Evolutionary conservation across 805 yeast genomes (phyloP), one percentile per base, ranked within the genome.

Genomic region (Candida saitoana): DNA sequence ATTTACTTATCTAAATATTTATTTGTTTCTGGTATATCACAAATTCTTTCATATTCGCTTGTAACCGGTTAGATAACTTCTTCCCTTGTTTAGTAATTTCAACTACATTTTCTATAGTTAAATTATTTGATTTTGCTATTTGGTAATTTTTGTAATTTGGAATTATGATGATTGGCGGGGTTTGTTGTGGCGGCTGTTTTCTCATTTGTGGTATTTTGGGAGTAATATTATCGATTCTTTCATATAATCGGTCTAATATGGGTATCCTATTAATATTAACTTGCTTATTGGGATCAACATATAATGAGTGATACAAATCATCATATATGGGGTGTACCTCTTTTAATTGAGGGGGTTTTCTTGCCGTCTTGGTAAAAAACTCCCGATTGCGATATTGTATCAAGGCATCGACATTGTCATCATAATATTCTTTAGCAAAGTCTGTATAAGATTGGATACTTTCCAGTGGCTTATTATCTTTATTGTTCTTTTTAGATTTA

Each of bases 301-400:
- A 29, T 29, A 29, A 29, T 12, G 7, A 29, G 16, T 29, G 16
- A 12, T 60, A 84, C 60, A 86, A 73, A 59, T 84, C 95, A 40
- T 79, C 61, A 11, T 22, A 11, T 7, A 22, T 22, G 27, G 27
- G 27, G 27, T 7, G 11, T 11, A 7, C 9, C 9, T 6, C 11
- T 22, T 6, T 6, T 22, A 7, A 7, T 22, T 6, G 27, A 11
- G 9, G 27, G 27, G 27, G 6, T 22, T 22, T 22, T 22, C 27
- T 6, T 22, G 27, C 9, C 11, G 6, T 6, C 11, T 6, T 22
- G 11, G 27, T 11, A 7, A 22, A 22, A 22, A 22, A 7, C 27
- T 22, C 27, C 27, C 11, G 27, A 22, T 22, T 11, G 6, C 27
- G 27, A 11, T 7, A 7, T 11, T 22, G 6, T 6, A 22, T 22